Evolutionary conservation across 257 asterid species (phyloP).

Genomic region (Ocimum tenuiflorum): DNA sequence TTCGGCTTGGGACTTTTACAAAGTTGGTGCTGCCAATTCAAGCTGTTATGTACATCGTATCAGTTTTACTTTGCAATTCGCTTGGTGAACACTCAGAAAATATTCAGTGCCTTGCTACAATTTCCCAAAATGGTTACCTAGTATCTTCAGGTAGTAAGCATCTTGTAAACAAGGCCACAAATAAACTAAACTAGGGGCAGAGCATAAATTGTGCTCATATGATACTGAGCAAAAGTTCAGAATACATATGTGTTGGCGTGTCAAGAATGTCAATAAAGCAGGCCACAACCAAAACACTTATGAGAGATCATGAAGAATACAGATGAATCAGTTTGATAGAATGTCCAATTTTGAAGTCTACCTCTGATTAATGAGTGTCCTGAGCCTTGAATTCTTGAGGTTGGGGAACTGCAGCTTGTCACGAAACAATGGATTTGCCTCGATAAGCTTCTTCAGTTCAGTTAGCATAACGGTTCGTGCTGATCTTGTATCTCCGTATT

Average conservation of each 20-base stretch:
- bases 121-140: not conserved
- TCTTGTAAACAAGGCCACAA: too few species aligned
- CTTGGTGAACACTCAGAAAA: not conserved
- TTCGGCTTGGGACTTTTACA: slow-evolving; percentile 93
- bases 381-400: slow-evolving; percentile 78
- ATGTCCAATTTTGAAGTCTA: slow-evolving; percentile 23
- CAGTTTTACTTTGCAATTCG: slow-evolving; percentile 5
- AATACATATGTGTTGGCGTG: not conserved
- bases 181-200: not conserved
- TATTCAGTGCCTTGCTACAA: not conserved
- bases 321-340: not conserved
- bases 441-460: slow-evolving; percentile 91
- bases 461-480: slow-evolving; percentile 88
- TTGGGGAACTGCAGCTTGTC: slow-evolving; percentile 86
- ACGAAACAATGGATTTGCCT: slow-evolving; percentile 92
- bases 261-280: not conserved
- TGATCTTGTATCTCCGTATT: slow-evolving; percentile 87
- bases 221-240: not conserved
- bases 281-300: not conserved
- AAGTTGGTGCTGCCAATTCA: slow-evolving; percentile 99
- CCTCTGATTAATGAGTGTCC: slow-evolving; percentile 96
- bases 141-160: not conserved
- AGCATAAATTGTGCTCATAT: not conserved
- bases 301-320: not conserved
- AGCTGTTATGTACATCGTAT: slow-evolving; percentile 41